These are phyloP conservation scores for Saccharomycopsis sp. DNA, from an alignment of 805 yeast species.

Conservation along the genomic window DNA sequence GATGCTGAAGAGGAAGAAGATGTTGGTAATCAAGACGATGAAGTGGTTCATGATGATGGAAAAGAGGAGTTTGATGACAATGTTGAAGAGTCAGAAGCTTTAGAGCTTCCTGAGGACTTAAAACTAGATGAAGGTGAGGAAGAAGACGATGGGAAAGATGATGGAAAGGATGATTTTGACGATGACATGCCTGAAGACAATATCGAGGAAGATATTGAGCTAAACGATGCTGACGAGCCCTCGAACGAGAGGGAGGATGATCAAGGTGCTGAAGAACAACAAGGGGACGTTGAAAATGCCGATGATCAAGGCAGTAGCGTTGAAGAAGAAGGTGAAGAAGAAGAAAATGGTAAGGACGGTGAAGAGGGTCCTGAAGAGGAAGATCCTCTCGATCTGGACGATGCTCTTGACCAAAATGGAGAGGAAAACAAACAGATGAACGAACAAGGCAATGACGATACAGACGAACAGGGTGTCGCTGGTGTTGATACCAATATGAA, in stretches of 20 bases:
- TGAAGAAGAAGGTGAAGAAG: constrained; percentile 26
- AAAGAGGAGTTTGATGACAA: constrained; percentile 66
- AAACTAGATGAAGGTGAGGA: constrained; percentile 71
- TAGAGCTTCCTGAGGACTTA: constrained; percentile 90
- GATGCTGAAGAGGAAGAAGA: constrained; percentile 34
- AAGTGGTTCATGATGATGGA: constrained; percentile 51
- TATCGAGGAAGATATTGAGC: constrained; percentile 27
- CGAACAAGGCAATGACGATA: constrained; percentile 37
- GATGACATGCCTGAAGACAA: constrained; percentile 29
- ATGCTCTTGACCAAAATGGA: constrained; percentile 27
- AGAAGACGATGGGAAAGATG: constrained; percentile 36
- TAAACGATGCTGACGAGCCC: constrained; percentile 28
- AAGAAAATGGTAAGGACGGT: constrained; percentile 26
- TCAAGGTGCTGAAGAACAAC: constrained; percentile 24
- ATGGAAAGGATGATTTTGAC: constrained; percentile 27
- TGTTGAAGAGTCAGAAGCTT: constrained; percentile 77
- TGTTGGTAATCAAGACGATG: constrained; percentile 42
- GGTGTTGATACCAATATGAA: constrained; percentile 50
- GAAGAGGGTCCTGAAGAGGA: constrained; percentile 31
- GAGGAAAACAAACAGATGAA: constrained; percentile 32
- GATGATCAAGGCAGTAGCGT: constrained; percentile 25
- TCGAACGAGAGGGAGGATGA: too few relatives aligned
- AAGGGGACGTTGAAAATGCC: constrained; percentile 22
- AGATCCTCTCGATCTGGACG: constrained; percentile 30
- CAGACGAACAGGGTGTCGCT: constrained; percentile 39